These are phyloP conservation scores for Globisporangium apiculatum DNA, from an alignment of 352 stramenopile species.

Conservation along the genomic window DNA sequence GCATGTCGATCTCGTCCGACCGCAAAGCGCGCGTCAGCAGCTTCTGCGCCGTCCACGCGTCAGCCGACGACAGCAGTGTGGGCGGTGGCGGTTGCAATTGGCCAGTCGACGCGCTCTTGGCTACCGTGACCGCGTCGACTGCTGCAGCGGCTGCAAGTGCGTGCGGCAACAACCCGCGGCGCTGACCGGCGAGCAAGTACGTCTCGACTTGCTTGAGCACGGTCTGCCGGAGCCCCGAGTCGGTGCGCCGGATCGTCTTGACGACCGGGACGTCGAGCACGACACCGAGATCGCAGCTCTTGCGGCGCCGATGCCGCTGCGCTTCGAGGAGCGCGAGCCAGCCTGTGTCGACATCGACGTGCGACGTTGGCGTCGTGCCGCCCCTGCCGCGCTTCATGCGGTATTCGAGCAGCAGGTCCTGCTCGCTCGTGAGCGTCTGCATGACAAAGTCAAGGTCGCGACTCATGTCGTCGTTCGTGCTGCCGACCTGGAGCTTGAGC, in stretches of 20 bases:
- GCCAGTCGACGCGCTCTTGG: not conserved
- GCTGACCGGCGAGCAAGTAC: constrained; percentile 22
- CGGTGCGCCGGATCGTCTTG: constrained; percentile 36
- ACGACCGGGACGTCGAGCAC: constrained; percentile 10
- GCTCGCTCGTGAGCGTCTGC: constrained; percentile 52
- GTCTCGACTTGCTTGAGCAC: constrained; percentile 47
- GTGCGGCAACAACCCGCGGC: not conserved
- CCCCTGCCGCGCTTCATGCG: constrained; percentile 8
- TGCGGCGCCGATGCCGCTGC: constrained; percentile 33
- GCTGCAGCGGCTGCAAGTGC: not conserved
- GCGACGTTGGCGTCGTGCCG: constrained; percentile 11
- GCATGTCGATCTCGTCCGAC: constrained; percentile 43
- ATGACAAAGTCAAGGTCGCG: constrained; percentile 60
- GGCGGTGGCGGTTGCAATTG: not conserved
- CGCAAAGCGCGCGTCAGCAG: constrained; percentile 24
- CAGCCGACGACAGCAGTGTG: constrained; percentile 3
- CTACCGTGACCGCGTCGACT: not conserved
- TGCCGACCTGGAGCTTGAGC: constrained; percentile 31
- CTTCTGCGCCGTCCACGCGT: constrained; percentile 31
- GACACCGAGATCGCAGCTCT: constrained; percentile 20
- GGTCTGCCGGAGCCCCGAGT: constrained; percentile 42
- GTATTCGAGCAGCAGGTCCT: constrained; percentile 50
- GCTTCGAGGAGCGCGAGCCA: constrained; percentile 55
- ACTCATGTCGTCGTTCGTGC: constrained; percentile 26
- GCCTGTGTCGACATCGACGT: constrained; percentile 14